Base-by-base conservation (phyloP, 257 asterid species). In the Nicotiana obtusifolia region DNA sequence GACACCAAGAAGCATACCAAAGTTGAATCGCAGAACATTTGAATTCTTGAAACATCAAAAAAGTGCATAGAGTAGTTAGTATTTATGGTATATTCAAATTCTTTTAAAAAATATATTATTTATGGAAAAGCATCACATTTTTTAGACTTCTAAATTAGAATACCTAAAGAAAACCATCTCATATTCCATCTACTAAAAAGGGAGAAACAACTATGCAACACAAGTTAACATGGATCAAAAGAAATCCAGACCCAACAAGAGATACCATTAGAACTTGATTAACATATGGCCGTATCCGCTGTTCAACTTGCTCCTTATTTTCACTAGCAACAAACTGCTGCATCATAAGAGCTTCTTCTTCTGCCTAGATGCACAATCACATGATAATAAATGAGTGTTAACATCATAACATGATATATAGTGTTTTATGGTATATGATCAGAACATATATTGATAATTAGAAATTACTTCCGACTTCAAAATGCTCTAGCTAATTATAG, bases 341-440 rank as follows among this genome's bases (percentile, higher is more conserved):
- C 97, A 87, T 90, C 98, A 92, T 91, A 69, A 93, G 86, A 53
- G 97, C 96, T 35, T 95, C 99, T 90, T 95, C 98, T 90, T 92
- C 98, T 7, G 94, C 99, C 99, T 95, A 90, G 26, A 84, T 15
- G 37, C 83, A 86, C 37, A 87, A 65, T 53, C n/a, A 81, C 20
- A 71, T 10, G 61, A 77, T 77, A 41, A 54, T 68, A 75, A 73
- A 1, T 24, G 54, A 56, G 57, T 44, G n/a, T 47, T 81, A 14
- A 57, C 11, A 56, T 8, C 69, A 33, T 78, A 37, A 60, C 47
- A 37, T 37, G 47, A 37, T 37, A 37, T 7, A 37, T 37, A 37
- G 10, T 37, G 47, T 37, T 37, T 7, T 37, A 37, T 37, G 47
- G 47, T 37, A 37, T 37, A 37, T 37, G 47, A 37, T 37, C 47